phyloP scores from a whole-genome alignment of 257 asterid genomes.

The Galeopsis tetrahit region DNA sequence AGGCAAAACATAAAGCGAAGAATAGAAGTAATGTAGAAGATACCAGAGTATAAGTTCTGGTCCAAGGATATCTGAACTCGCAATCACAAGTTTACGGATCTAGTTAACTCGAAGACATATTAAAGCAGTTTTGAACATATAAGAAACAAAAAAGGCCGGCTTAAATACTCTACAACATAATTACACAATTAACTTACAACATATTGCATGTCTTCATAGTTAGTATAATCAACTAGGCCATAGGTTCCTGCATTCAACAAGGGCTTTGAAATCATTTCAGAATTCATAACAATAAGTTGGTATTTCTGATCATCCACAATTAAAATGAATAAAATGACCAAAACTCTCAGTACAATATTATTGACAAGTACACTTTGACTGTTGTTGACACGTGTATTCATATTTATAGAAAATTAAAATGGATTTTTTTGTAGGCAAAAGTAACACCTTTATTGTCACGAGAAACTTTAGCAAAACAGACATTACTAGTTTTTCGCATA shows the following conservation, averaged over 20 bases:
- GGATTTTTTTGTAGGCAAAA: neutral
- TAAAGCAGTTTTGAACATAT: slow-evolving; percentile 25
- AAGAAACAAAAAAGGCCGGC: slow-evolving; percentile 7
- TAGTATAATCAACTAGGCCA: slow-evolving; percentile 94
- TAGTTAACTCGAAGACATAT: slow-evolving; percentile 37
- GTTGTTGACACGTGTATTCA: neutral
- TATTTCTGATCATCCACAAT: slow-evolving; percentile 3
- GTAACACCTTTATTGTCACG: slow-evolving; percentile 92
- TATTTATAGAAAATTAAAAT: too few relatives aligned
- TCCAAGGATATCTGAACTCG: slow-evolving; percentile 98
- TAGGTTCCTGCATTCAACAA: slow-evolving; percentile 73
- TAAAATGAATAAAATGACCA: slow-evolving; percentile 2
- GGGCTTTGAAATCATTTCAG: slow-evolving; percentile 10
- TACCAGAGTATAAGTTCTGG: slow-evolving; percentile 89
- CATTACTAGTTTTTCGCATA: slow-evolving; percentile 99
- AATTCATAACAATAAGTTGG: slow-evolving; percentile 17
- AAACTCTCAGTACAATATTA: neutral
- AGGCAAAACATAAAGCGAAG: neutral
- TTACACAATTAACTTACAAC: slow-evolving; percentile 64
- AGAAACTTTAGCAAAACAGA: slow-evolving; percentile 97
- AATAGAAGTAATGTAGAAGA: neutral
- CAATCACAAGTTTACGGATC: slow-evolving; percentile 95
- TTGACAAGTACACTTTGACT: neutral
- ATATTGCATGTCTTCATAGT: slow-evolving; percentile 94
- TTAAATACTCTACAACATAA: slow-evolving; percentile 4